A percentile compares a stretch with the other conserved stretches of the same genome.
Conservation (phyloP, 345 rosid species). For the Excoecaria cochinchinensis region DNA sequence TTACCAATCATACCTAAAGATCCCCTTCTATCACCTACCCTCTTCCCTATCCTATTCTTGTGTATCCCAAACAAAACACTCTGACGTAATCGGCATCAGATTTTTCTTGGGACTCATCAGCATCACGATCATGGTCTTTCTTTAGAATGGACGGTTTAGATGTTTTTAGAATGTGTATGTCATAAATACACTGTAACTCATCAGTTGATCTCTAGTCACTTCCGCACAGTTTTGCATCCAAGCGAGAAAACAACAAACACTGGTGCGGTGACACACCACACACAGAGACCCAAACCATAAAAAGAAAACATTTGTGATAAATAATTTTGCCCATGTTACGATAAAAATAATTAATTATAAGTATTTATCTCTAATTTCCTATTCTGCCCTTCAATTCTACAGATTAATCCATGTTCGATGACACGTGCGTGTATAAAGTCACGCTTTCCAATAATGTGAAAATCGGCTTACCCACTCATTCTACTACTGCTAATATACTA, state of each 20-base stretch:
- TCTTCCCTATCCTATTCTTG: neutral
- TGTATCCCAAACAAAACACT: neutral
- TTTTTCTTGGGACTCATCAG: neutral
- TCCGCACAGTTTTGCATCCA: slow-evolving; percentile 2
- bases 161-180: neutral
- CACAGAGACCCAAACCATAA: neutral
- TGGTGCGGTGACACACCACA: neutral
- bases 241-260: neutral
- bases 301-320: neutral
- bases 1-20: neutral
- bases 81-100: neutral
- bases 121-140: neutral
- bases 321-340: neutral
- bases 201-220: neutral
- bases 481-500: neutral
- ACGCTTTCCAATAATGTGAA: neutral
- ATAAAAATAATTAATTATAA: neutral
- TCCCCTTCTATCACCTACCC: neutral
- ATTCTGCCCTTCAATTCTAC: slow-evolving; percentile 16
- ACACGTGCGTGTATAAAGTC: neutral
- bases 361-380: neutral
- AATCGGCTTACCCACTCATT: neutral
- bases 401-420: neutral
- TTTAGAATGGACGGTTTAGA: slow-evolving; percentile 8
- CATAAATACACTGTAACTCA: neutral